Evolutionary conservation across 768 basidiomycete species (phyloP), one percentile per base, ranked within the genome.

Genomic region (Lepiota subincarnata): DNA sequence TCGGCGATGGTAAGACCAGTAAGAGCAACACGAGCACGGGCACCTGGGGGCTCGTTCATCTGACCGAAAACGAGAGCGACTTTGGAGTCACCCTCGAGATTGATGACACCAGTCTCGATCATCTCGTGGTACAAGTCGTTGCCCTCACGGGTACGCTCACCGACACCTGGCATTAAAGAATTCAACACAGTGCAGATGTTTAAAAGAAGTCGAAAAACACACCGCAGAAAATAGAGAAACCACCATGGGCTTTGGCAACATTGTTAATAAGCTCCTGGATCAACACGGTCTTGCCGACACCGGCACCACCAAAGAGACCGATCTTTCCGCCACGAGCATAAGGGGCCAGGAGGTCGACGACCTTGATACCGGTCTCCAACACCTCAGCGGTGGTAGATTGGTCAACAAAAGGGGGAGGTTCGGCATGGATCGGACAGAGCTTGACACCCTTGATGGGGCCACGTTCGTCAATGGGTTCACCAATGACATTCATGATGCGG

Each of bases 101-200:
- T 96, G 83, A 99, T 99, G 83, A 99, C 97, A 86, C 97, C 97
- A 54, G 97, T 99, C 74, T 99, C 96, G 75, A 98, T 98, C 97
- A 99, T 97, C 78, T 96, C 93, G 72, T 97, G 93, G 76, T 96
- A 95, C 62, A 95, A 76, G 78, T 94, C 97, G 80, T 99, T 99
- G 77, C 97, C 97, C 87, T 99, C 97, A 80, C 97, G 96, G 59
- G 97, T 99, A 75, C 97, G 92, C 76, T 99, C 97, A 61, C 97
- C 97, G 72, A 99, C 97, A 88, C 96, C 95, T 89, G 64, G 56
- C 59, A 57, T 36, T 19, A 24, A n/a, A n/a, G 31, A 36, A 40
- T 59, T 47, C 46, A 53, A 43, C 24, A 41, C 43, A 39, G 22
- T 31, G 41, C 43, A 45, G 45, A 24, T 34, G 26, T 49, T 12